Percentiles rank a stretch among this genome's conserved stretches.
Conservation (phyloP, 345 rosid genomes). For the Theobroma cacao region DNA sequence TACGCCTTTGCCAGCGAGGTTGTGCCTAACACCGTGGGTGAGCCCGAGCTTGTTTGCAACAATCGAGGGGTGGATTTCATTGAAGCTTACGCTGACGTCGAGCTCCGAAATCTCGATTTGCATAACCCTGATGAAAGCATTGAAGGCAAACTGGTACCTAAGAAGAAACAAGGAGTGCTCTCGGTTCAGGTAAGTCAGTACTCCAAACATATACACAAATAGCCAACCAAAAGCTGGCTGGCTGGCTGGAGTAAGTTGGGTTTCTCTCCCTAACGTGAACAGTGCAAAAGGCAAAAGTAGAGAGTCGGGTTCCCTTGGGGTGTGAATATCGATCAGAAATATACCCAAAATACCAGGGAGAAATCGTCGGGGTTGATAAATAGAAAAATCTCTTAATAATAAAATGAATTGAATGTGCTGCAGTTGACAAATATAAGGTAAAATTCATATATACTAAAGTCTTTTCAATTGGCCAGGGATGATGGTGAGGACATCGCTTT, state of each 20-base stretch:
- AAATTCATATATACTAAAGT: too few species aligned
- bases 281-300: background rate
- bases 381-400: too few species aligned
- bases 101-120: constrained; percentile 49
- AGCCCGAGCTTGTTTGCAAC: constrained; percentile 83
- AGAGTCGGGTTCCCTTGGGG: background rate
- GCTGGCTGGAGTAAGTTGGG: too few species aligned
- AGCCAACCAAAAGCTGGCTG: too few species aligned
- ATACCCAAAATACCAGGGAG: background rate
- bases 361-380: background rate
- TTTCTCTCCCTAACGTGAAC: background rate
- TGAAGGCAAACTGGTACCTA: constrained; percentile 62
- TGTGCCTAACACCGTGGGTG: constrained; percentile 50
- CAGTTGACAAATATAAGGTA: background rate
- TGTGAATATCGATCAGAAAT: too few species aligned
- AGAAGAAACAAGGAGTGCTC: constrained; percentile 55
- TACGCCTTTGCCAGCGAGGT: constrained; percentile 77
- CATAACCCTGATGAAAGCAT: constrained; percentile 62
- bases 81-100: constrained; percentile 58
- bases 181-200: constrained; percentile 57
- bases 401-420: too few species aligned
- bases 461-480: background rate
- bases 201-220: too few species aligned
- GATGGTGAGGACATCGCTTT: background rate
- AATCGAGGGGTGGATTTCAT: constrained; percentile 77